Conservation (phyloP, 495 filamentous ascomycete genomes). For the Tuber calosporum region DNA sequence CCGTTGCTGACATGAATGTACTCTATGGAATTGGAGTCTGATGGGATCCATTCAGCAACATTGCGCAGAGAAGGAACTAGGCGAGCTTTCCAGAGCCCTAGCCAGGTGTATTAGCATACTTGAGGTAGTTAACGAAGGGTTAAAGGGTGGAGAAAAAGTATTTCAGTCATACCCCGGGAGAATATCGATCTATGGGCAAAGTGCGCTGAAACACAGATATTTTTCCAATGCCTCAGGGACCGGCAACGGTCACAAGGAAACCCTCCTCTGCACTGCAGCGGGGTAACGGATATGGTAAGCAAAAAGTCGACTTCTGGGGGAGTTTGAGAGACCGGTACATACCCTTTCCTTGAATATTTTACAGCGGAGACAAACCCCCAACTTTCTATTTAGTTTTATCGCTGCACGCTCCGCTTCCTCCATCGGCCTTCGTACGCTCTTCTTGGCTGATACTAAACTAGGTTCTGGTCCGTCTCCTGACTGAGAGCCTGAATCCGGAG, state of each 20-base stretch:
- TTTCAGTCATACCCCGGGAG: conserved; percentile 28
- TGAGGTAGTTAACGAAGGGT: background rate
- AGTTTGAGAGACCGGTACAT: conserved; percentile 5
- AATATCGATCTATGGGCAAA: conserved; percentile 39
- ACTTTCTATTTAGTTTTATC: conserved; percentile 38
- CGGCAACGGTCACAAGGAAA: conserved; percentile 39
- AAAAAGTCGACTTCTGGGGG: background rate
- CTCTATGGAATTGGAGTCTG: conserved; percentile 14
- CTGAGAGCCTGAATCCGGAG: conserved; percentile 10
- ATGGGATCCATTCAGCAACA: conserved; percentile 30
- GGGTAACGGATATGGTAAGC: conserved; percentile 10
- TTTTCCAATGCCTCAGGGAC: conserved; percentile 39
- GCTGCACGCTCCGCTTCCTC: conserved; percentile 37
- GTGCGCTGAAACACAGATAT: conserved; percentile 39
- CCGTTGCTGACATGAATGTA: conserved; percentile 38
- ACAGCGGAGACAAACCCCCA: conserved; percentile 40
- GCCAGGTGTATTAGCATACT: background rate
- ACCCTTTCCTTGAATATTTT: conserved; percentile 42
- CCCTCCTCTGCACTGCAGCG: conserved; percentile 36
- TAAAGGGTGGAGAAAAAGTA: conserved; percentile 6
- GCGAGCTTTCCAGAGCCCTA: conserved; percentile 34
- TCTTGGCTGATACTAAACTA: conserved; percentile 28
- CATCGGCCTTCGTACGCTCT: conserved; percentile 37
- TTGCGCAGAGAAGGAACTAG: conserved; percentile 26
- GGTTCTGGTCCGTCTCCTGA: conserved; percentile 28